These are phyloP conservation scores for Gilbertella persicaria DNA, from an alignment of 371 early-diverging fungal genomes.

Conservation along the genomic window DNA sequence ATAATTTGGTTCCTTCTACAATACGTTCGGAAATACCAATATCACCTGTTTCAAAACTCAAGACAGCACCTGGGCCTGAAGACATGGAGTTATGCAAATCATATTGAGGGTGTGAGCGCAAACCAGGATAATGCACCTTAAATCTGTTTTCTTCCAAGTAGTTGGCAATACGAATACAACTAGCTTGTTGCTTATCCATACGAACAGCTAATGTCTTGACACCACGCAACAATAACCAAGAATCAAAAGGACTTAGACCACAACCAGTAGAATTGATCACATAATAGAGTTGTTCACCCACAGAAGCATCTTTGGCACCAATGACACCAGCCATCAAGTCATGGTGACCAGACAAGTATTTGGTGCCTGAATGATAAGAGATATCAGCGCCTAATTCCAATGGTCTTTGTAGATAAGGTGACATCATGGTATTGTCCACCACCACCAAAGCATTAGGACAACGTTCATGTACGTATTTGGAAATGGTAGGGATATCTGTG, in stretches of 20 bases:
- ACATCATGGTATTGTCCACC: slow-evolving; percentile 96
- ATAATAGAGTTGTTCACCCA: slow-evolving; percentile 81
- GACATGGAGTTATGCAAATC: slow-evolving; percentile 80
- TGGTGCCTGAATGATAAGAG: slow-evolving; percentile 86
- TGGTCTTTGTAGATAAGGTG: slow-evolving; percentile 84
- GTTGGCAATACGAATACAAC: slow-evolving; percentile 76
- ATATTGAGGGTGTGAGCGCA: slow-evolving; percentile 85
- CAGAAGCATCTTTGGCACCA: slow-evolving; percentile 64
- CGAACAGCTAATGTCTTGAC: slow-evolving; percentile 88
- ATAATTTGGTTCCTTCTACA: slow-evolving; percentile 82
- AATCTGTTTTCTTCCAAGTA: slow-evolving; percentile 79
- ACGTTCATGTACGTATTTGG: slow-evolving; percentile 63
- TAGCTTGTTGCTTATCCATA: slow-evolving; percentile 82
- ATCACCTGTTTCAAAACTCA: slow-evolving; percentile 92
- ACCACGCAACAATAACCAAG: slow-evolving; percentile 85
- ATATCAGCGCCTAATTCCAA: slow-evolving; percentile 90
- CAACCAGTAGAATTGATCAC: slow-evolving; percentile 94
- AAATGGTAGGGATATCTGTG: slow-evolving; percentile 77
- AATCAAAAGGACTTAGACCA: slow-evolving; percentile 86
- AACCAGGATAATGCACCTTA: slow-evolving; percentile 89
- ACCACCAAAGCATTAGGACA: slow-evolving; percentile 81
- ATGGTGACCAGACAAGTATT: slow-evolving; percentile 91
- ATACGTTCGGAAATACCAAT: slow-evolving; percentile 79
- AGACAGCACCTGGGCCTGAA: slow-evolving; percentile 91
- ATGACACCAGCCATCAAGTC: slow-evolving; percentile 93